phyloP scores from a whole-genome alignment of 1,139 yeast genomes.

The Protomyces gravidus region DNA sequence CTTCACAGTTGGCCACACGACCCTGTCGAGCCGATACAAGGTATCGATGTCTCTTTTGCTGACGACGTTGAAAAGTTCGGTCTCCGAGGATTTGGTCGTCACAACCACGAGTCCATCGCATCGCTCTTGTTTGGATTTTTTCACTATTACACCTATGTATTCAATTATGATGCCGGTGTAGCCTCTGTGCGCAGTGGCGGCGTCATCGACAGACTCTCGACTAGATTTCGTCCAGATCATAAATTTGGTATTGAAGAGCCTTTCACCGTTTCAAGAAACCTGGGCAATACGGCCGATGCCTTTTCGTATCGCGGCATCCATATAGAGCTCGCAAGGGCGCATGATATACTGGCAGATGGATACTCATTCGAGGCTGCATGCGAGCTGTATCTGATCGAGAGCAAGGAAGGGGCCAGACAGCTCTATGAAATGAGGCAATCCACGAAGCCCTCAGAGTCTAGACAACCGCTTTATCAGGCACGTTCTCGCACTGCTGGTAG shows the following conservation, averaged over 20 bases:
- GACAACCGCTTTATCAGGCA: neutral
- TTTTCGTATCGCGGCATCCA: conserved; percentile 36
- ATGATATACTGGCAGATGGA: conserved; percentile 31
- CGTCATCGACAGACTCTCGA: conserved; percentile 34
- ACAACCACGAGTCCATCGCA: conserved; percentile 35
- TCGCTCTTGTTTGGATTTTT: conserved; percentile 35
- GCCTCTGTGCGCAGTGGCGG: conserved; percentile 36
- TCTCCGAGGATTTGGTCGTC: conserved; percentile 32
- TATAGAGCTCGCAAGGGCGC: conserved; percentile 36
- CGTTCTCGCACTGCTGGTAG: neutral
- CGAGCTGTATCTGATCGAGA: neutral
- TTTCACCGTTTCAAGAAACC: conserved; percentile 34
- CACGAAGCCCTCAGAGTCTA: neutral
- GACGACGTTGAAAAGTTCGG: conserved; percentile 33
- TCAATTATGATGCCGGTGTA: conserved; percentile 34
- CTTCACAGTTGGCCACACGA: conserved; percentile 33
- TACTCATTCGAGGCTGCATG: neutral
- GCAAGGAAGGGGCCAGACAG: neutral
- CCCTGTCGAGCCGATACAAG: conserved; percentile 29
- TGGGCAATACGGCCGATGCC: conserved; percentile 37
- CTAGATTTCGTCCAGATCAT: conserved; percentile 36
- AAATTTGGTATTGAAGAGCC: conserved; percentile 37
- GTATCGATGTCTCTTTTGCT: conserved; percentile 35
- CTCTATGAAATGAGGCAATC: neutral
- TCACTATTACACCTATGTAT: conserved; percentile 35